phyloP scores from a whole-genome alignment of 495 filamentous ascomycete genomes.

The Aspergillus nanangensis region DNA sequence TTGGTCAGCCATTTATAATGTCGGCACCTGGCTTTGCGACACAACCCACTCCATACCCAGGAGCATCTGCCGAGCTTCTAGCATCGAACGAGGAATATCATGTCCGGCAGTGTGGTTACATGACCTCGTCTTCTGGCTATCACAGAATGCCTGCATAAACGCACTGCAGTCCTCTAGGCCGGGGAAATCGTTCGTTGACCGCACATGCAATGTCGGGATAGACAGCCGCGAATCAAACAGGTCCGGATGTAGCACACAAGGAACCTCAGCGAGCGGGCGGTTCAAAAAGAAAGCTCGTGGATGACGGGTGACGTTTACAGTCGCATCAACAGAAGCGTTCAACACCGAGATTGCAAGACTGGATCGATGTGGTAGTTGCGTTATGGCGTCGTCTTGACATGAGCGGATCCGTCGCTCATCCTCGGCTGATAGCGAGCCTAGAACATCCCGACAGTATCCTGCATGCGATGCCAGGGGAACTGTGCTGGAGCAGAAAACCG shows the following conservation, averaged over 20 bases:
- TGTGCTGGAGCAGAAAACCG: conserved; percentile 12
- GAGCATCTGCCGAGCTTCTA: conserved; percentile 1
- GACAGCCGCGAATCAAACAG: conserved; percentile 4
- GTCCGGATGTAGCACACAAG: conserved; percentile 3
- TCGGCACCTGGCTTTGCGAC: conserved; percentile 1
- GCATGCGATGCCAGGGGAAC: conserved; percentile 5
- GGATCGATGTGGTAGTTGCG: conserved; percentile 1
- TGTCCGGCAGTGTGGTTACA: conserved; percentile 10
- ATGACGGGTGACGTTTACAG: not conserved
- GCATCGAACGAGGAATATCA: conserved; percentile 7
- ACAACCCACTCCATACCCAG: conserved; percentile 3
- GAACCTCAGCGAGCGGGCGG: conserved; percentile 2
- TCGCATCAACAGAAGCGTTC: not conserved
- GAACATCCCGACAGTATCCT: not conserved
- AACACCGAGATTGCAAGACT: not conserved
- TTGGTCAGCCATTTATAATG: too few relatives aligned
- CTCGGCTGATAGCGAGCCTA: conserved; percentile 1
- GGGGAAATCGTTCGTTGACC: conserved; percentile 8
- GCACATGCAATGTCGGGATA: conserved; percentile 18
- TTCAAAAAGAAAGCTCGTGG: conserved; percentile 1
- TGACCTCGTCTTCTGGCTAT: not conserved
- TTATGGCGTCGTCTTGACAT: conserved; percentile 1
- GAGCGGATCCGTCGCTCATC: conserved; percentile 2
- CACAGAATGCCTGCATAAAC: conserved; percentile 7
- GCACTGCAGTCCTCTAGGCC: conserved; percentile 1